Evolutionary conservation across 2,329 filamentous ascomycete genomes (phyloP), one percentile per base, ranked within the genome.

Genomic region (Aspergillus intermedius): DNA sequence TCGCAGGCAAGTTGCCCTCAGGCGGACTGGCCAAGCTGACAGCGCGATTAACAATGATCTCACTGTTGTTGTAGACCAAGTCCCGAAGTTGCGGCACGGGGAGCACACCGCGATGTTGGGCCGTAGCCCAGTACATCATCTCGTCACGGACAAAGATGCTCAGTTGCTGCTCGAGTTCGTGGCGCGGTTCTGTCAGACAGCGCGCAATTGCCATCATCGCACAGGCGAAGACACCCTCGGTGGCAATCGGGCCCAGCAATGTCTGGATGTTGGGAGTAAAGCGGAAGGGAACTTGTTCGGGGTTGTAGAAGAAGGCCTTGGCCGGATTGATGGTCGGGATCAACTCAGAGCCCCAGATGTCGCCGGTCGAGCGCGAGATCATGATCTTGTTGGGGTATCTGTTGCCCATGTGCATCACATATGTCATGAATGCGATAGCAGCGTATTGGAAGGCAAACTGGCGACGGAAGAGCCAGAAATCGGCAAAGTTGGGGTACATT

Each of bases 401-500:
- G 67, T 89, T 89, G 66, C 91, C 89, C 83, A 98, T 97, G 73
- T 91, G 91, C 74, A 99, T 86, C 50, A 96, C 86, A 66, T 97
- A 98, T 3, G 93, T 97, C 87, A 98, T 95, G 74, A 98, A 98
- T 1, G 93, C 95, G 55, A 97, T 79, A 1, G 91, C 83, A 17
- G 93, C 91, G 53, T 95, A 84, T 71, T 98, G 93, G 75, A 97
- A 96, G 19, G 89, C 87, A 73, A 98, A 95, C 57, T 95, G 91
- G 50, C 91, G 85, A 50, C 93, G 87, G 88, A 99, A 99, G 49
- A 98, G 81, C 90, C 91, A 98, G 77, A 97, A 96, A 61, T 96
- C 91, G 42, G 87, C 82, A 69, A 88, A 98, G 54, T 88, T 86
- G 25, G 90, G 87, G 72, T 93, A 97, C 4, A 84, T 87, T 56